phyloP scores from a whole-genome alignment of 306 rosid species.

The Castanopsis chinensis region DNA sequence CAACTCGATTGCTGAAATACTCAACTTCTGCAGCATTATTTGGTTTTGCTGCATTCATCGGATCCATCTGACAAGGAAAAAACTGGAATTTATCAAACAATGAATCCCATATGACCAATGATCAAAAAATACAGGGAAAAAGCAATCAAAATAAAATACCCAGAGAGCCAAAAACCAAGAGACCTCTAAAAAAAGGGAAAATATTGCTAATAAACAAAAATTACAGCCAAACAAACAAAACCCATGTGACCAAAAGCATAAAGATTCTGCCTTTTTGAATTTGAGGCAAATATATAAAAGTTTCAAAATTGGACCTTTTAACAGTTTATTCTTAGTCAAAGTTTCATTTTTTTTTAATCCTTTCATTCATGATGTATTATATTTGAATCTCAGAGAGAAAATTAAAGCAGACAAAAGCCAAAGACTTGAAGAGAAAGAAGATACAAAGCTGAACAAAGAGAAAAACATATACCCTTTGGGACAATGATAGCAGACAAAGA shows the following conservation, averaged over 20 bases:
- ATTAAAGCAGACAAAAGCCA: neutral
- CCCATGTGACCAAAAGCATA: neutral
- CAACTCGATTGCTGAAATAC: slow-evolving; percentile 17
- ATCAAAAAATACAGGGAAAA: too few relatives aligned
- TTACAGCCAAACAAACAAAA: neutral
- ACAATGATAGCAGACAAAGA: neutral
- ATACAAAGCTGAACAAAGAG: neutral
- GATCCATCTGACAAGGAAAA: slow-evolving; percentile 31
- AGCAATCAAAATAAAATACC: neutral
- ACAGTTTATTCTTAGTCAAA: neutral
- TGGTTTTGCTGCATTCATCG: slow-evolving; percentile 20
- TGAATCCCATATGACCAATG: too few relatives aligned
- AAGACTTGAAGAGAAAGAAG: neutral
- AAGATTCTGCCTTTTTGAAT: neutral
- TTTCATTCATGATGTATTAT: neutral
- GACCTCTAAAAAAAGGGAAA: neutral
- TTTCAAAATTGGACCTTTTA: neutral
- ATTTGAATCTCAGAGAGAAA: neutral
- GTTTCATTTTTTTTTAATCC: too few relatives aligned
- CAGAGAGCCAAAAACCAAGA: neutral
- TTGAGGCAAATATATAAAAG: neutral
- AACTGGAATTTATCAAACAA: neutral
- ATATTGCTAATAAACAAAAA: neutral
- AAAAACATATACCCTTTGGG: neutral
- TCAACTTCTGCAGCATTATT: slow-evolving; percentile 22